Conservation (phyloP, 495 filamentous ascomycete species). For the Pyrenula aspistea region DNA sequence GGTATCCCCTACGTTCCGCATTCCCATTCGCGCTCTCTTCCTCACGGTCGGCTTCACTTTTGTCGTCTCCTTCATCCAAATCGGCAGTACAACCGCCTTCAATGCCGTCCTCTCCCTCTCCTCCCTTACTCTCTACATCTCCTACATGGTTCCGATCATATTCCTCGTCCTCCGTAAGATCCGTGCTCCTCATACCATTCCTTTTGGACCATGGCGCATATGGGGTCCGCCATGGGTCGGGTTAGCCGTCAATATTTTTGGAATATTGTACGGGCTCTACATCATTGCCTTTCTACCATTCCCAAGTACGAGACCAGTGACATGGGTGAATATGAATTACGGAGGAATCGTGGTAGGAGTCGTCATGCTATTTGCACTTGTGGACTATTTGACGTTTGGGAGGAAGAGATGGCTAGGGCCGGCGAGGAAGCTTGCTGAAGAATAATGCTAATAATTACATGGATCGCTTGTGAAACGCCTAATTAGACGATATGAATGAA, state of each 20-base stretch:
- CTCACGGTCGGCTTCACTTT: conserved; percentile 22
- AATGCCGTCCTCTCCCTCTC: conserved; percentile 37
- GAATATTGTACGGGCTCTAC: conserved; percentile 27
- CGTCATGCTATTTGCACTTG: conserved; percentile 24
- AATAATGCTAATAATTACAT: too few species aligned
- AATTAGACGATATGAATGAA: too few species aligned
- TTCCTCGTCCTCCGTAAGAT: conserved; percentile 23
- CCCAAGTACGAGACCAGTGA: conserved; percentile 26
- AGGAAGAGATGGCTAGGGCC: conserved; percentile 19
- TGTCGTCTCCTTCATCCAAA: conserved; percentile 38
- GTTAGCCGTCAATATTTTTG: conserved; percentile 26
- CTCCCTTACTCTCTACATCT: conserved; percentile 33
- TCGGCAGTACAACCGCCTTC: conserved; percentile 34
- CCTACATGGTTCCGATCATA: conserved; percentile 35
- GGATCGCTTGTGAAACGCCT: too few species aligned
- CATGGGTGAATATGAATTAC: conserved; percentile 32
- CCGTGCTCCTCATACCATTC: conserved; percentile 13
- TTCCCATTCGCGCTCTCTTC: conserved; percentile 35
- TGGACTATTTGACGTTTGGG: conserved; percentile 29
- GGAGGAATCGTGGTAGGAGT: conserved; percentile 27
- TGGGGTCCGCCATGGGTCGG: conserved; percentile 20
- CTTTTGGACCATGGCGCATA: conserved; percentile 17
- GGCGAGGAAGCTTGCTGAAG: conserved; percentile 8
- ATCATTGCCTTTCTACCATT: conserved; percentile 33
- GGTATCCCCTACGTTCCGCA: conserved; percentile 25